Evolutionary conservation across 2,329 filamentous ascomycete genomes (phyloP).

Genomic region (Alternaria novae-zelandiae): DNA sequence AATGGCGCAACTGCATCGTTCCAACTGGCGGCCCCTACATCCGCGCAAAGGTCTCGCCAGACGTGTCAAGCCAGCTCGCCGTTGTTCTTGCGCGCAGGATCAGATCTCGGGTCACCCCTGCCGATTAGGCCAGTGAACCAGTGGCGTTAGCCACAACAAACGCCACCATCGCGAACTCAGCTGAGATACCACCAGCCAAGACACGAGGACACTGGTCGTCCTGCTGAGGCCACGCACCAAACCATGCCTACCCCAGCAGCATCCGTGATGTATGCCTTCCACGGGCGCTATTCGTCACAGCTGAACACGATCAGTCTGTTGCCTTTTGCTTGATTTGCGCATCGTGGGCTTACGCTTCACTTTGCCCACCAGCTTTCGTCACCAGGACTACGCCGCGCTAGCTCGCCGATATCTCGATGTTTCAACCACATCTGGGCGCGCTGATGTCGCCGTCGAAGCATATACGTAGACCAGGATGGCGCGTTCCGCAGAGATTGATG

Average conservation of each 20-base stretch:
- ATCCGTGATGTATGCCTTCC: conserved; percentile 40
- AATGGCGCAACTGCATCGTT: conserved; percentile 9
- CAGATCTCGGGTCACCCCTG: conserved; percentile 29
- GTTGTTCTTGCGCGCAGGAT: conserved; percentile 20
- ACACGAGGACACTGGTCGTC: conserved; percentile 24
- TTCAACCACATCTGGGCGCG: conserved; percentile 5
- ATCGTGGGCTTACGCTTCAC: conserved; percentile 35
- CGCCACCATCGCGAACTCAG: conserved; percentile 41
- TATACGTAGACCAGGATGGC: conserved; percentile 10
- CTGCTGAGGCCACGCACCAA: conserved; percentile 32
- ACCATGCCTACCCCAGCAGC: conserved; percentile 38
- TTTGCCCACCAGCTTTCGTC: conserved; percentile 13
- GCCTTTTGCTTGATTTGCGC: conserved; percentile 20
- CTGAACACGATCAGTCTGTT: conserved; percentile 40
- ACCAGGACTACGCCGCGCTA: conserved; percentile 13
- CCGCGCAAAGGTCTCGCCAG: conserved; percentile 16
- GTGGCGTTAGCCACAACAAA: conserved; percentile 36
- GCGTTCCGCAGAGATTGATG: conserved; percentile 13
- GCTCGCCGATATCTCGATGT: conserved; percentile 3
- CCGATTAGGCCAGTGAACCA: conserved; percentile 6
- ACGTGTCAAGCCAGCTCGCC: conserved; percentile 23
- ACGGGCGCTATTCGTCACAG: conserved; percentile 40
- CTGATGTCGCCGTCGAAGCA: conserved; percentile 10
- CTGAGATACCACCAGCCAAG: conserved; percentile 38
- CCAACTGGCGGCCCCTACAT: conserved; percentile 4